Percentiles rank a stretch among this genome's conserved stretches.
phyloP scores from a whole-genome alignment of 352 stramenopile species.

The Poterioochromonas sp. region DNA sequence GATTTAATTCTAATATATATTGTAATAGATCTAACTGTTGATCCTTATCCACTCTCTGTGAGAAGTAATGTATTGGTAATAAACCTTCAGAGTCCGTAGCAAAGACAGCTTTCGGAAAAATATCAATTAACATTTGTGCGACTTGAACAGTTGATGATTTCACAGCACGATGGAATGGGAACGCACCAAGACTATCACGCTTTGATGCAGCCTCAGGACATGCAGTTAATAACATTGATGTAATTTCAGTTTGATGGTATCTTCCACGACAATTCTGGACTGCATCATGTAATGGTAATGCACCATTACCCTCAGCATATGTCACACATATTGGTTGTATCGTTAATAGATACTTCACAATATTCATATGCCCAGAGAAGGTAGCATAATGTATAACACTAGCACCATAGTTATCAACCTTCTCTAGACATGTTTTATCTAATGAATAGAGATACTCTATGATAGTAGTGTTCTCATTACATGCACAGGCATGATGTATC shows the following conservation, averaged over 20 bases:
- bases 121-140: neutral
- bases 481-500: neutral
- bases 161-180: neutral
- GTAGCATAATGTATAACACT: neutral
- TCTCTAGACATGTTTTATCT: neutral
- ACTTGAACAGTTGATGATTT: neutral
- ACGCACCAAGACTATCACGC: neutral
- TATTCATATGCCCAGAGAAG: neutral
- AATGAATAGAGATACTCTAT: neutral
- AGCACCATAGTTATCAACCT: neutral
- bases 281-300: slow-evolving; percentile 13
- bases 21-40: neutral
- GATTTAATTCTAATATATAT: neutral
- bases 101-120: neutral
- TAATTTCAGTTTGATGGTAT: neutral
- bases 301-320: neutral
- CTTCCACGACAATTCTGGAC: neutral
- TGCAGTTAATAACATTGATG: neutral
- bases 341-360: neutral
- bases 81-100: neutral
- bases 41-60: neutral
- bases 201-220: neutral
- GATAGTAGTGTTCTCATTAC: neutral
- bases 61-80: neutral
- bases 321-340: neutral